A percentile compares a stretch with the other conserved stretches of the same genome.
Evolutionary conservation across 2,329 filamentous ascomycete genomes (phyloP).

Genomic region (Ceratocystis albifundus): DNA sequence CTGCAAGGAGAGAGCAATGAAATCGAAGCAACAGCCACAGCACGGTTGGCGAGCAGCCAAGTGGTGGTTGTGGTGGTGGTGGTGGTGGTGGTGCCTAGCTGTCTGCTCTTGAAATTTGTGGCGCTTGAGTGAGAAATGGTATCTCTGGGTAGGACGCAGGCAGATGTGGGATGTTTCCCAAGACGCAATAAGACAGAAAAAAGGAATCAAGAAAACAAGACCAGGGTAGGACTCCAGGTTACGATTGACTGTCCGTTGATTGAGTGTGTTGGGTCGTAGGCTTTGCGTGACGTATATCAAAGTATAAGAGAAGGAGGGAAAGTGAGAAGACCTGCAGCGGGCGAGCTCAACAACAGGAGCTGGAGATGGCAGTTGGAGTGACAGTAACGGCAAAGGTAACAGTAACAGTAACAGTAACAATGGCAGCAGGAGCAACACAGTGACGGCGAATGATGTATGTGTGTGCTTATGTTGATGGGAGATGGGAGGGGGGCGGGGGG

Average conservation of each 20-base stretch:
- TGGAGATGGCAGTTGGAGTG: conserved; percentile 11
- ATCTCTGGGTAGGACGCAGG: not conserved
- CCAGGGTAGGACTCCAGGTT: not conserved
- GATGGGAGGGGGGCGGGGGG: too few relatives aligned
- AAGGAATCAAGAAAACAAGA: not conserved
- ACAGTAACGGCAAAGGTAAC: not conserved
- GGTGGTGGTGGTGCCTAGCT: not conserved
- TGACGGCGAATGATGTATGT: not conserved
- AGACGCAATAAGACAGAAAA: not conserved
- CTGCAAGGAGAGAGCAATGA: not conserved
- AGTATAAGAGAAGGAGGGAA: not conserved
- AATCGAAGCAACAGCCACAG: not conserved
- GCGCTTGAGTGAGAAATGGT: not conserved
- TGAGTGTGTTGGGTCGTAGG: not conserved
- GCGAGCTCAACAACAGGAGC: not conserved
- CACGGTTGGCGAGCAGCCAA: not conserved
- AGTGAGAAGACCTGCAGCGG: conserved; percentile 1
- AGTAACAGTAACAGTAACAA: not conserved
- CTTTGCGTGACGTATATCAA: conserved; percentile 9
- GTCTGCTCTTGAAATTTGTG: not conserved
- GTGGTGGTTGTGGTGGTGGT: not conserved
- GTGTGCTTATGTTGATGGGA: not conserved
- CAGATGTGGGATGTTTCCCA: not conserved
- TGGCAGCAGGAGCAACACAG: not conserved
- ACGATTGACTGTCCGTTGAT: not conserved